A percentile compares a stretch with the other conserved stretches of the same genome.
Conservation (phyloP, 176 grass and related monocot genomes). For the Triticum urartu region DNA sequence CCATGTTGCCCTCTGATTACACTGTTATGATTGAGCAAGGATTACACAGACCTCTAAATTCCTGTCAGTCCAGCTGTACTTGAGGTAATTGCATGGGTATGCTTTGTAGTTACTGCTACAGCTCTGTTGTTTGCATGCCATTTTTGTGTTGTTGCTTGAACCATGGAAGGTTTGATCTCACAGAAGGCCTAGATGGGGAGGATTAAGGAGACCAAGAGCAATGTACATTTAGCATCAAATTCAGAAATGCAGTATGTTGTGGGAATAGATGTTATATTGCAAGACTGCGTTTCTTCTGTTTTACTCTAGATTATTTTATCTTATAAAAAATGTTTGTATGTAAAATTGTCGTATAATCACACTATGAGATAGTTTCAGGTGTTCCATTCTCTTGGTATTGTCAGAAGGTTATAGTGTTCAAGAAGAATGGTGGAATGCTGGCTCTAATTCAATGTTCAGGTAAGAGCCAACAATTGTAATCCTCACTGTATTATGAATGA, state of each 20-base stretch:
- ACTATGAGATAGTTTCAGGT: conserved; percentile 50
- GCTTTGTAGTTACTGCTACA: conserved; percentile 6
- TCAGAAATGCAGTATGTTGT: conserved; percentile 91
- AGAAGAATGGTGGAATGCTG: conserved; percentile 85
- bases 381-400: conserved; percentile 78
- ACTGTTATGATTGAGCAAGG: conserved; percentile 44
- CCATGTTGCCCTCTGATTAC: background rate
- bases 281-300: conserved; percentile 21
- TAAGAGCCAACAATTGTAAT: conserved; percentile 26
- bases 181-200: conserved; percentile 62
- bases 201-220: conserved; percentile 68
- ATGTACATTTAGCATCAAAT: conserved; percentile 82
- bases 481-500: conserved; percentile 3
- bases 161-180: conserved; percentile 37
- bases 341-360: background rate
- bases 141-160: too few relatives aligned
- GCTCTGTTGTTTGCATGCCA: background rate
- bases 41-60: conserved; percentile 94
- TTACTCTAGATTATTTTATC: background rate
- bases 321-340: background rate
- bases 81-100: conserved; percentile 65
- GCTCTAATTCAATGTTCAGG: conserved; percentile 81
- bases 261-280: conserved; percentile 79
- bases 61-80: conserved; percentile 70
- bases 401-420: conserved; percentile 91